Percentiles rank a stretch among this genome's conserved stretches.
phyloP scores from a whole-genome alignment of 78 protist species.

The Mastigamoeba balamuthi region DNA sequence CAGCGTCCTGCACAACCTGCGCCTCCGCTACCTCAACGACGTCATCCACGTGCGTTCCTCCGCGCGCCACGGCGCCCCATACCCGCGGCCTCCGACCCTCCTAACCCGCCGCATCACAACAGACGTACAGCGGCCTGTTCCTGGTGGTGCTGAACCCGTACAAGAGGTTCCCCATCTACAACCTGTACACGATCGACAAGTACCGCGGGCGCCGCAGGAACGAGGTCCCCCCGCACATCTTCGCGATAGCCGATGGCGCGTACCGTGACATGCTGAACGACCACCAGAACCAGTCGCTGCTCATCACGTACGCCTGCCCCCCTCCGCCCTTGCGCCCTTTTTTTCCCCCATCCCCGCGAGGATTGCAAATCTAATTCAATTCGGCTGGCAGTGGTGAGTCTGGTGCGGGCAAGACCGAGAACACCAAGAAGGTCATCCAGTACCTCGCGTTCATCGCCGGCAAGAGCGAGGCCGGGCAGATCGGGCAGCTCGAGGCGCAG shows the following conservation, averaged over 20 bases:
- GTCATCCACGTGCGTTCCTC: conserved; percentile 57
- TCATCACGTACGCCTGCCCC: conserved; percentile 36
- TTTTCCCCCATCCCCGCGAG: background rate
- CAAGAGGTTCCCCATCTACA: conserved; percentile 74
- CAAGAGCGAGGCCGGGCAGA: background rate
- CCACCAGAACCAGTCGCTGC: conserved; percentile 70
- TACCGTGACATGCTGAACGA: conserved; percentile 71
- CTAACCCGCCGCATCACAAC: background rate
- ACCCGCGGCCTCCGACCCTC: background rate
- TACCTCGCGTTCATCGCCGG: conserved; percentile 85
- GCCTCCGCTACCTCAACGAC: conserved; percentile 59
- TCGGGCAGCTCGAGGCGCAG: conserved; percentile 3
- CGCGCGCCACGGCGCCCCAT: background rate
- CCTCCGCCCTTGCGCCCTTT: background rate
- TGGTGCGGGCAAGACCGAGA: conserved; percentile 90
- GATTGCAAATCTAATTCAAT: no score
- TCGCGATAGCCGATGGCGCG: conserved; percentile 69
- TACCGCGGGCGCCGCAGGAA: conserved; percentile 62
- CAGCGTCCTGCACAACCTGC: conserved; percentile 73
- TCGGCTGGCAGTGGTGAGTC: conserved; percentile 77
- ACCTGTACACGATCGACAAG: conserved; percentile 52
- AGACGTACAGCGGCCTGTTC: conserved; percentile 85
- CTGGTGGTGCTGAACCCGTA: conserved; percentile 87
- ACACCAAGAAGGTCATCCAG: conserved; percentile 75
- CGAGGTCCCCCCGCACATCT: conserved; percentile 79